These are phyloP conservation scores for Pythium dissimile DNA, from an alignment of 352 stramenopile species.

Conservation along the genomic window DNA sequence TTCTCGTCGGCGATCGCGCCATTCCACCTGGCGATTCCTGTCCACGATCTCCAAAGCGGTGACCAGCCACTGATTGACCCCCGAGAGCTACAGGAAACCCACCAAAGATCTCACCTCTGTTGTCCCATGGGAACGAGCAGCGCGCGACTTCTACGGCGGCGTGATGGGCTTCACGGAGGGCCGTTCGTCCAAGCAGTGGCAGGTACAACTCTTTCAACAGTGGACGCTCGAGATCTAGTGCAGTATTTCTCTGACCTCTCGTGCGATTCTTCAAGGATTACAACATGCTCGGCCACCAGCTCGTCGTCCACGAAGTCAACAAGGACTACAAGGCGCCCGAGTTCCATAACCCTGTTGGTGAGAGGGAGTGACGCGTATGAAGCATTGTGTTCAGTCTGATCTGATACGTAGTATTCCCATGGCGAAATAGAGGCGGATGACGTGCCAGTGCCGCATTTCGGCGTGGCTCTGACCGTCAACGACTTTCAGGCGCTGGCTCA, in stretches of 20 bases:
- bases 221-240: no score
- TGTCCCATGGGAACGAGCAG: slow-evolving; percentile 23
- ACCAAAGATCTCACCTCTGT: neutral
- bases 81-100: neutral
- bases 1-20: slow-evolving; percentile 43
- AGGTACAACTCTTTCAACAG: no score
- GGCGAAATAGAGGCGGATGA: slow-evolving; percentile 95
- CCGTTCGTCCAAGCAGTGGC: slow-evolving; percentile 91
- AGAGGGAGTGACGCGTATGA: slow-evolving; percentile 4
- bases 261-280: slow-evolving; percentile 66
- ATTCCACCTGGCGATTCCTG: slow-evolving; percentile 92
- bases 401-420: neutral
- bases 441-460: slow-evolving; percentile 97
- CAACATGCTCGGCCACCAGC: slow-evolving; percentile 86
- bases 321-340: slow-evolving; percentile 91
- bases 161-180: slow-evolving; percentile 91
- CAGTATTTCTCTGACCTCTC: no score
- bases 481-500: slow-evolving; percentile 91
- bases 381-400: neutral
- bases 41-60: slow-evolving; percentile 91
- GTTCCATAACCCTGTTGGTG: slow-evolving; percentile 95
- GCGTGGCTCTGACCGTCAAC: slow-evolving; percentile 90
- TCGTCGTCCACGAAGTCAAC: slow-evolving; percentile 89
- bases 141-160: slow-evolving; percentile 92
- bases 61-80: neutral